These are phyloP conservation scores for Colletotrichum higginsianum DNA, from an alignment of 2,329 filamentous ascomycete species.

Conservation along the genomic window DNA sequence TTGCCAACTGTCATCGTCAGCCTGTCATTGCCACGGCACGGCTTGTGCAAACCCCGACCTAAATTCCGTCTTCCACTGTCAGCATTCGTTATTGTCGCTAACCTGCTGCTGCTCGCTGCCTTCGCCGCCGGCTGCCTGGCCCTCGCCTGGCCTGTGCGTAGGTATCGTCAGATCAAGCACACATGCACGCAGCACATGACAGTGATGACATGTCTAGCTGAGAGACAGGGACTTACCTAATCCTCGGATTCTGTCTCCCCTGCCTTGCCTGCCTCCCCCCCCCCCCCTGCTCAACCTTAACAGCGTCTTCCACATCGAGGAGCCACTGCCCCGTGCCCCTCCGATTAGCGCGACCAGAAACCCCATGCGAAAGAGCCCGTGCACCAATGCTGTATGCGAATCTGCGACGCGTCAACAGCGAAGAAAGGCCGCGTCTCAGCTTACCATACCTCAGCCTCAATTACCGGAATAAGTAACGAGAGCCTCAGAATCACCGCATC, in stretches of 20 bases:
- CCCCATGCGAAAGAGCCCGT: constrained; percentile 1
- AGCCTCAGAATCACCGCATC: neutral
- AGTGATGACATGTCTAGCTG: neutral
- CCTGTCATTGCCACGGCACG: neutral
- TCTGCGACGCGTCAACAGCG: constrained; percentile 33
- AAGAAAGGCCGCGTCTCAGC: constrained; percentile 19
- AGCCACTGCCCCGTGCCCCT: constrained; percentile 9
- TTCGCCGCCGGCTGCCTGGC: neutral
- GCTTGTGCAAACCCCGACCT: neutral
- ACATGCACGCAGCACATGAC: neutral
- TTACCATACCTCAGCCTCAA: constrained; percentile 25
- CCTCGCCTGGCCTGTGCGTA: neutral
- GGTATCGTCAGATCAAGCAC: constrained; percentile 13
- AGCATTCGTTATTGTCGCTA: neutral
- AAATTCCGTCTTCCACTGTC: constrained; percentile 10
- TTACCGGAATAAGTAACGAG: neutral
- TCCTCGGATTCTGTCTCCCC: constrained; percentile 9
- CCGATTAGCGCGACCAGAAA: constrained; percentile 5
- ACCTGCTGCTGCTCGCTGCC: neutral
- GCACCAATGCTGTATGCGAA: constrained; percentile 5
- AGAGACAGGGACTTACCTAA: constrained; percentile 8
- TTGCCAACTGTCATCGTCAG: neutral
- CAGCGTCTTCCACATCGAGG: constrained; percentile 3
- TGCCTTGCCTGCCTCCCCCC: neutral
- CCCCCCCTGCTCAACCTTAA: constrained; percentile 32